Conservation (phyloP, 495 filamentous ascomycete species). For the Poronia punctata region DNA sequence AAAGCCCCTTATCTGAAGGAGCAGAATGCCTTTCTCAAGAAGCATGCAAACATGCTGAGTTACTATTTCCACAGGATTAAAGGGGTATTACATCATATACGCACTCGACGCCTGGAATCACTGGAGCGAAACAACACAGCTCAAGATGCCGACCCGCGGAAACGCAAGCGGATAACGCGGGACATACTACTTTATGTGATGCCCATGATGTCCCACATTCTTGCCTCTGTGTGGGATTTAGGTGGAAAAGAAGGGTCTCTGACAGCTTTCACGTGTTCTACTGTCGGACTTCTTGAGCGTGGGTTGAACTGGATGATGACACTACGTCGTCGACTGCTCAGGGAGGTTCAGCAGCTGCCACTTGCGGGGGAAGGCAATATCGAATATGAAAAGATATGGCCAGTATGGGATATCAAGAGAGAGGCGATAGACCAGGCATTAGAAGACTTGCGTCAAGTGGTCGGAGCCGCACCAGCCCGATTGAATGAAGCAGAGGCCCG, state of each 20-base stretch:
- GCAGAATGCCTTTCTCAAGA: slow-evolving; percentile 17
- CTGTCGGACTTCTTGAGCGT: slow-evolving; percentile 16
- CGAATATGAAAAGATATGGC: not conserved
- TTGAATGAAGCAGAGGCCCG: slow-evolving; percentile 11
- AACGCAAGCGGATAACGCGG: slow-evolving; percentile 8
- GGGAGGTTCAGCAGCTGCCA: not conserved
- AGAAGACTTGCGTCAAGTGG: slow-evolving; percentile 2
- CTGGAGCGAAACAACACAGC: slow-evolving; percentile 1
- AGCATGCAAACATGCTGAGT: slow-evolving; percentile 13
- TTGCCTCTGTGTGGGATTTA: slow-evolving; percentile 15
- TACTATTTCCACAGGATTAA: slow-evolving; percentile 21
- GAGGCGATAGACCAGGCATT: slow-evolving; percentile 13
- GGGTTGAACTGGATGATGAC: slow-evolving; percentile 12
- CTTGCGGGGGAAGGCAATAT: not conserved
- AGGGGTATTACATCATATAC: slow-evolving; percentile 12
- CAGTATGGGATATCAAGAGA: slow-evolving; percentile 1
- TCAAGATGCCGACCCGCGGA: slow-evolving; percentile 4
- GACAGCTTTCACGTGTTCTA: slow-evolving; percentile 14
- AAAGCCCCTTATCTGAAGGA: slow-evolving; percentile 12
- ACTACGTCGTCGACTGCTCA: slow-evolving; percentile 15
- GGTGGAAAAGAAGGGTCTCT: slow-evolving; percentile 11
- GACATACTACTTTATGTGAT: slow-evolving; percentile 13
- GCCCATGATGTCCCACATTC: slow-evolving; percentile 20
- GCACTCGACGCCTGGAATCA: not conserved
- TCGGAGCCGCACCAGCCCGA: slow-evolving; percentile 5